Percentiles rank a stretch among this genome's conserved stretches.
Conservation (phyloP, 176 grass and related monocot species). For the Oryza coarctata region DNA sequence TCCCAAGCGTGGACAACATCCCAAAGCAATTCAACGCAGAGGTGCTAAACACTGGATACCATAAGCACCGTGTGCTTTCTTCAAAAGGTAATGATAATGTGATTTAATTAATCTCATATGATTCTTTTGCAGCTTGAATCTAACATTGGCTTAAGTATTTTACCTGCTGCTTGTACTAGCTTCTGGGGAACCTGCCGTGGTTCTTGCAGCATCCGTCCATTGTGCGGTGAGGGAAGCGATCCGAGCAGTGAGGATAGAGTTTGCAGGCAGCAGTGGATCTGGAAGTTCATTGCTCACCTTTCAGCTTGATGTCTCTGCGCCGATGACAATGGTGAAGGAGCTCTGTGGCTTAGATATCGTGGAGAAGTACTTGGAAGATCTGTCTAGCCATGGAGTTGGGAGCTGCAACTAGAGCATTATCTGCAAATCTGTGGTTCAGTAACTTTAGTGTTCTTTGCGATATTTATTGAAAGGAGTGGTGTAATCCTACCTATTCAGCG, state of each 20-base stretch:
- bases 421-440: not conserved
- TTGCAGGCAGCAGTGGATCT: not conserved
- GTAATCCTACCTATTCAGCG: not conserved
- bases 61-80: constrained; percentile 64
- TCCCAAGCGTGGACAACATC: constrained; percentile 62
- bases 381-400: not conserved
- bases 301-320: constrained; percentile 64
- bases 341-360: constrained; percentile 68
- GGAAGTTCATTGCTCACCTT: constrained; percentile 25
- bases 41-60: constrained; percentile 52
- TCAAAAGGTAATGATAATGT: constrained; percentile 59
- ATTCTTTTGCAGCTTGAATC: not conserved
- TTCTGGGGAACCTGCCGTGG: constrained; percentile 67
- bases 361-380: constrained; percentile 54
- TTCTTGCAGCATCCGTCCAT: constrained; percentile 71
- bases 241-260: constrained; percentile 49
- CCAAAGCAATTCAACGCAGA: constrained; percentile 67
- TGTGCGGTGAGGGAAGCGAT: constrained; percentile 68
- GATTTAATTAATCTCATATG: not conserved
- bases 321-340: constrained; percentile 77
- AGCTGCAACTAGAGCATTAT: not conserved
- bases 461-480: no score
- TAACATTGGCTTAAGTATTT: not conserved
- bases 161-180: constrained; percentile 38
- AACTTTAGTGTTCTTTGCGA: no score